A percentile compares a stretch with the other conserved stretches of the same genome.
phyloP scores from a whole-genome alignment of 176 grass and related monocot species.

The Oryza coarctata region DNA sequence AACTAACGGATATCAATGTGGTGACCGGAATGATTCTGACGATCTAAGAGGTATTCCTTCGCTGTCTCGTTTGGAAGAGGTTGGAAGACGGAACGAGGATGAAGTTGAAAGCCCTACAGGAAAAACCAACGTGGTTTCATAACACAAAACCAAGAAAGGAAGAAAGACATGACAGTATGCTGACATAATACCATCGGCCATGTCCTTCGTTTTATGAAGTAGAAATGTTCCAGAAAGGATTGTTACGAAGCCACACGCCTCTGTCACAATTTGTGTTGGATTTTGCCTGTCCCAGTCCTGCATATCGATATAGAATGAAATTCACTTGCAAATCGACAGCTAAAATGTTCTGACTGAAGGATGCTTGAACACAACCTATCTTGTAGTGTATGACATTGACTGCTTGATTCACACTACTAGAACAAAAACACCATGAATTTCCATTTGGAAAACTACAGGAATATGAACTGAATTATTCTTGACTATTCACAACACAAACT shows the following conservation, averaged over 20 bases:
- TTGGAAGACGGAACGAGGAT: slow-evolving; percentile 38
- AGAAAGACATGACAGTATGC: neutral
- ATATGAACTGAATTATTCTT: neutral
- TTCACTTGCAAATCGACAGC: neutral
- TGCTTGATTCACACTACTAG: neutral
- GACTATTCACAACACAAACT: neutral
- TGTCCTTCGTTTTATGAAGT: slow-evolving; percentile 81
- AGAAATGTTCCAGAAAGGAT: slow-evolving; percentile 85
- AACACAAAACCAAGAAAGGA: neutral
- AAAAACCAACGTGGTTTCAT: neutral
- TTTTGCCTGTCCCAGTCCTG: slow-evolving; percentile 84
- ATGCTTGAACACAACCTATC: neutral
- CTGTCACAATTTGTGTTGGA: slow-evolving; percentile 77
- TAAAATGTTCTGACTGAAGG: neutral
- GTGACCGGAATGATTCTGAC: slow-evolving; percentile 52
- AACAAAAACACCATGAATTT: neutral
- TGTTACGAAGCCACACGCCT: slow-evolving; percentile 76
- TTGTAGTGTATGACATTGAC: neutral
- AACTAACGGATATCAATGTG: slow-evolving; percentile 5
- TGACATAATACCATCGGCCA: slow-evolving; percentile 49
- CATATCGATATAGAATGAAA: neutral
- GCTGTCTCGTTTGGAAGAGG: slow-evolving; percentile 36
- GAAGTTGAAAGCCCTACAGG: slow-evolving; percentile 34
- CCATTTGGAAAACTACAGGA: neutral
- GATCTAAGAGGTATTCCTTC: slow-evolving; percentile 66